These are phyloP conservation scores for Blastocystis sp. DNA, from an alignment of 352 stramenopile genomes.

Conservation along the genomic window DNA sequence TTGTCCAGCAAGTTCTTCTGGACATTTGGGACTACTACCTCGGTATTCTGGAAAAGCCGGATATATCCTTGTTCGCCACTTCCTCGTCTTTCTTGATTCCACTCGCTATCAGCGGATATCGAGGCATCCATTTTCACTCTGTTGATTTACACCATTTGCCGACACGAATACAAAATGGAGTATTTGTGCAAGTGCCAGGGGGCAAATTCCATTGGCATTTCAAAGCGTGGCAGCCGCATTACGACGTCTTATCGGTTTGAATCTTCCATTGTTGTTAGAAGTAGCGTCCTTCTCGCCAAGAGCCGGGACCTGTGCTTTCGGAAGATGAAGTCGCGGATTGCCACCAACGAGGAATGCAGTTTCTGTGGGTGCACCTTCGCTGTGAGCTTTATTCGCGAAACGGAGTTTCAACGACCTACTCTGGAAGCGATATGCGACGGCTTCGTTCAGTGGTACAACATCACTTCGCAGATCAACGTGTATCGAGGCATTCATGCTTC, in stretches of 20 bases:
- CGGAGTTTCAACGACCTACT: constrained; percentile 18
- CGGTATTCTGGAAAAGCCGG: constrained; percentile 47
- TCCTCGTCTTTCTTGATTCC: neutral
- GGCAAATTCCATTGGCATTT: constrained; percentile 49
- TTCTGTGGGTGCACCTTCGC: constrained; percentile 65
- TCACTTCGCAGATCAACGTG: constrained; percentile 52
- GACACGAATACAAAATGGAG: constrained; percentile 71
- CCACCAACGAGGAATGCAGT: constrained; percentile 37
- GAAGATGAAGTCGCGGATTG: constrained; percentile 45
- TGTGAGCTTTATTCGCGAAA: constrained; percentile 46
- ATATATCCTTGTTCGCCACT: constrained; percentile 42
- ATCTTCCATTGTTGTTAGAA: neutral
- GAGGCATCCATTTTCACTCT: constrained; percentile 50
- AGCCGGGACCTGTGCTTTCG: constrained; percentile 27
- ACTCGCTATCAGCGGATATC: constrained; percentile 57
- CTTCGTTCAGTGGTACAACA: constrained; percentile 34
- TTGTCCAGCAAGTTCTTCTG: constrained; percentile 55
- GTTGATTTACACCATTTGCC: constrained; percentile 57
- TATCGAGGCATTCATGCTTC: constrained; percentile 43
- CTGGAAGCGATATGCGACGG: constrained; percentile 22
- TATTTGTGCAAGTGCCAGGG: constrained; percentile 68
- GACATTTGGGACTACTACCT: constrained; percentile 65
- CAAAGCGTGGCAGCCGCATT: constrained; percentile 44
- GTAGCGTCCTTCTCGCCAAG: constrained; percentile 14
- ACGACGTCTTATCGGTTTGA: constrained; percentile 26